phyloP scores from a whole-genome alignment of 495 filamentous ascomycete genomes.

The Aspergillus hancockii region DNA sequence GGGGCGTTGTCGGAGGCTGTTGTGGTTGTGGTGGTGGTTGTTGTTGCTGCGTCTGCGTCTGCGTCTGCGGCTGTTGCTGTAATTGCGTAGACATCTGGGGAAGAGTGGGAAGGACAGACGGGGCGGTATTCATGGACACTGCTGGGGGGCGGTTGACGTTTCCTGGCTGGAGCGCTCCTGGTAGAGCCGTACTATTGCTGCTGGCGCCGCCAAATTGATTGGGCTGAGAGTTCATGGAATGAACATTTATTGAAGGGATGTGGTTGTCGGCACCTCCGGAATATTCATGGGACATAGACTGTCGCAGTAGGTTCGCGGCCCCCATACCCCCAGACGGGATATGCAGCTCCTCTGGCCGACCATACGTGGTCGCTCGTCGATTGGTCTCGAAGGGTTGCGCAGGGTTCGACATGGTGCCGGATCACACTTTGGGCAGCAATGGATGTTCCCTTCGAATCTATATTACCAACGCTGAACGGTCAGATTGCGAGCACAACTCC shows the following conservation, averaged over 20 bases:
- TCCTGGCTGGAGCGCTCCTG: slow-evolving; percentile 73
- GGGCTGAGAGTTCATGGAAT: slow-evolving; percentile 61
- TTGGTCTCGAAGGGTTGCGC: slow-evolving; percentile 55
- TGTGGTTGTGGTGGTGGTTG: slow-evolving; percentile 9
- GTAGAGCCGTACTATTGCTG: slow-evolving; percentile 51
- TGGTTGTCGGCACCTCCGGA: slow-evolving; percentile 40
- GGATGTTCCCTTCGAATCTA: not conserved
- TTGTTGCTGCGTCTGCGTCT: slow-evolving; percentile 53
- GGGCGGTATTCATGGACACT: slow-evolving; percentile 70
- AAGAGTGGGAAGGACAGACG: slow-evolving; percentile 68
- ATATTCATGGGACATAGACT: slow-evolving; percentile 55
- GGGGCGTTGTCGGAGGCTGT: slow-evolving; percentile 66
- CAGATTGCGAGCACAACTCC: slow-evolving; percentile 1
- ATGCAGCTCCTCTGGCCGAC: slow-evolving; percentile 74
- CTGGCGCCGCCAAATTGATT: slow-evolving; percentile 50
- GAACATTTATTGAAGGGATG: slow-evolving; percentile 65
- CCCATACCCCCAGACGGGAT: slow-evolving; percentile 59
- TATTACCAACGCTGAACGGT: not conserved
- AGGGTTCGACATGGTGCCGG: slow-evolving; percentile 43
- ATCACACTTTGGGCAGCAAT: slow-evolving; percentile 21
- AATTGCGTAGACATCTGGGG: slow-evolving; percentile 56
- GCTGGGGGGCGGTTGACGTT: slow-evolving; percentile 61
- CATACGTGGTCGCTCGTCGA: slow-evolving; percentile 51
- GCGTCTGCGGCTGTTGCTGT: slow-evolving; percentile 12
- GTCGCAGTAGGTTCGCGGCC: slow-evolving; percentile 42